Conservation (phyloP, 306 rosid genomes). For the Benincasa hispida region DNA sequence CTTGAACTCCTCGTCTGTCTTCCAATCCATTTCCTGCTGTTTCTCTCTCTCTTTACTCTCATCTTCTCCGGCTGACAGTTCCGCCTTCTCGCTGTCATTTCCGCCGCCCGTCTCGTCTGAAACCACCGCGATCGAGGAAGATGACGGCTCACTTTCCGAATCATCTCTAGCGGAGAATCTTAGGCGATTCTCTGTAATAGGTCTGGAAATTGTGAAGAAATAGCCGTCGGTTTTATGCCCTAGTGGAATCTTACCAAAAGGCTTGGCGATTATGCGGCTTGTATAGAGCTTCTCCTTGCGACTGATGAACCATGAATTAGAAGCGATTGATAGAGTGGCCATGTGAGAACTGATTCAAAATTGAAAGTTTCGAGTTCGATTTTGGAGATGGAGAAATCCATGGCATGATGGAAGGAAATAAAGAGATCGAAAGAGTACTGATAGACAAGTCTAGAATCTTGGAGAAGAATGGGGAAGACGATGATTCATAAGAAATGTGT, state of each 20-base stretch:
- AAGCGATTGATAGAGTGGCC: constrained; percentile 36
- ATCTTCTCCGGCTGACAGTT: constrained; percentile 7
- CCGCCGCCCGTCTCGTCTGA: constrained; percentile 17
- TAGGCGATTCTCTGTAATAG: constrained; percentile 11
- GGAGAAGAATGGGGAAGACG: constrained; percentile 3
- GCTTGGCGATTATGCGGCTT: not conserved
- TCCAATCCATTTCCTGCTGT: constrained; percentile 71
- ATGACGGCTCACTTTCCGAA: constrained; percentile 18
- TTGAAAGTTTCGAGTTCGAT: not conserved
- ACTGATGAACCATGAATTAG: constrained; percentile 11
- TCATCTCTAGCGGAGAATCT: constrained; percentile 32
- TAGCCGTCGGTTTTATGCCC: constrained; percentile 11
- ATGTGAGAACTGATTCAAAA: constrained; percentile 15
- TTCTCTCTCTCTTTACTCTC: constrained; percentile 23
- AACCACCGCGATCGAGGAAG: constrained; percentile 25
- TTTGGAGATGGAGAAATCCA: not conserved
- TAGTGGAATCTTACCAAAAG: constrained; percentile 5
- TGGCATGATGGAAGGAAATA: not conserved
- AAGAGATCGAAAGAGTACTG: not conserved
- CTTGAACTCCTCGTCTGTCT: constrained; percentile 72
- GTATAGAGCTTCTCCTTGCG: constrained; percentile 1
- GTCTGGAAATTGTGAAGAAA: constrained; percentile 11
- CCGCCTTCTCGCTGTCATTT: constrained; percentile 8
- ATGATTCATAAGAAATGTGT: not conserved
- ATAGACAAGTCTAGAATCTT: not conserved